phyloP scores from a whole-genome alignment of 352 stramenopile genomes.

The Globisporangium middletonii region DNA sequence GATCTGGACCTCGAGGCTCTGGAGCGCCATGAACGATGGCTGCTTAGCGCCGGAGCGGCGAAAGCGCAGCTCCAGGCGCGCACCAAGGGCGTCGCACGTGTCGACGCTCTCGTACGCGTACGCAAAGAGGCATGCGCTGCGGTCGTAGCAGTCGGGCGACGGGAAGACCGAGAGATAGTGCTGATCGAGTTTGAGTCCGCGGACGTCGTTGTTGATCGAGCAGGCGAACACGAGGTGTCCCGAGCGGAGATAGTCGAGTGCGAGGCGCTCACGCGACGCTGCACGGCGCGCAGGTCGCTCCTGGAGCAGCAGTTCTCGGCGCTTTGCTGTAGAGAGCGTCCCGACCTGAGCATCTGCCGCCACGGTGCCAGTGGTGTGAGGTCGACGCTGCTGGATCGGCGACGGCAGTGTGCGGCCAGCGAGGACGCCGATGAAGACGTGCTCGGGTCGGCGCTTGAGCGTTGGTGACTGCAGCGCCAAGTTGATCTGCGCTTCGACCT shows the following conservation, averaged over 20 bases:
- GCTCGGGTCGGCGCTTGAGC: conserved; percentile 26
- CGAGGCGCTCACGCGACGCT: conserved; percentile 36
- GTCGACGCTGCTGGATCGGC: conserved; percentile 57
- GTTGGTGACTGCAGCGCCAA: conserved; percentile 21
- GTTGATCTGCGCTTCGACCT: conserved; percentile 43
- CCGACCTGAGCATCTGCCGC: conserved; percentile 4
- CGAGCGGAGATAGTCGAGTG: conserved; percentile 43
- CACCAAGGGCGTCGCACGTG: conserved; percentile 32
- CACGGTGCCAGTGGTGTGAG: conserved; percentile 12
- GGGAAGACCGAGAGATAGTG: conserved; percentile 51
- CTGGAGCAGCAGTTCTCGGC: conserved; percentile 44
- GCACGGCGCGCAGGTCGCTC: conserved; percentile 47
- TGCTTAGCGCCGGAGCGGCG: conserved; percentile 43
- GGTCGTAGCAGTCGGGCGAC: conserved; percentile 44
- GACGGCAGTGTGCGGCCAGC: conserved; percentile 52
- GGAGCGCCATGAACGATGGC: conserved; percentile 47
- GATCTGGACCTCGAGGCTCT: conserved; percentile 45
- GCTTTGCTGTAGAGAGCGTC: conserved; percentile 26
- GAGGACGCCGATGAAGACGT: conserved; percentile 63
- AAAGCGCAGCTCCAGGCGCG: conserved; percentile 52
- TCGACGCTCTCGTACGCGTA: conserved; percentile 58
- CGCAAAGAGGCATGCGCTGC: conserved; percentile 63
- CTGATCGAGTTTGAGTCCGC: conserved; percentile 45
- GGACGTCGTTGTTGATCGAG: conserved; percentile 47
- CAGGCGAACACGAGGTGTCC: conserved; percentile 51